Base-by-base conservation (phyloP, 1,139 yeast genomes). In the Suhomyces taliae region DNA sequence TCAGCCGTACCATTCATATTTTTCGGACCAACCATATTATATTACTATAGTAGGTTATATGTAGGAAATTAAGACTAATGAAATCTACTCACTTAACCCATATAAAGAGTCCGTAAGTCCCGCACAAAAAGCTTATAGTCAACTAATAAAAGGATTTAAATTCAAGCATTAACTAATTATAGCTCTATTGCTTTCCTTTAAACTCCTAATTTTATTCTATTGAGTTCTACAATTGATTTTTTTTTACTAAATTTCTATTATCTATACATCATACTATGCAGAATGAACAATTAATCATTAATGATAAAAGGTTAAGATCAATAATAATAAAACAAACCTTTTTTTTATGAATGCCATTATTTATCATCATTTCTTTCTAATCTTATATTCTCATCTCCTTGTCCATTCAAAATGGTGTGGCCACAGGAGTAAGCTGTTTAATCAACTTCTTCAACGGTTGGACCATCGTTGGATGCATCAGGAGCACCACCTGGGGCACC, bases 371-470 rank as follows among this genome's bases (percentile, higher is more conserved):
- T 15, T 31, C 27, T n/a, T 15, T 42, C 24, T 36, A 31, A 32
- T 39, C 42, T 34, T 35, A 35, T 44, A 29, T 36, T 39, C 37
- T 24, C 44, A 41, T 42, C 24, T 14, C 39, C 35, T 37, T 37
- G 41, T 36, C 34, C 45, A 42, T 33, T 37, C 42, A 39, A 36
- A 15, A 34, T 39, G 31, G 11, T 29, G 39, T 29, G 32, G 10
- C 32, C 36, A 26, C 3, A 9, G 7, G 40, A 37, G 34, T 44
- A 42, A 44, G 34, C 38, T 44, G 64, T 59, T 74, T 87, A 88
- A 76, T 88, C 96, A 70, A 88, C 95, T 80, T 88, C 96, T 81
- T 88, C 96, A 62, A 88, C 96, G 66, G 95, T 87, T 74, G 96
- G 96, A 64, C 93, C 93, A 63, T 85, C 90, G 67, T 81, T 81